A percentile compares a stretch with the other conserved stretches of the same genome.
These are phyloP conservation scores for Suhomyces coccinellae DNA, from an alignment of 1,139 yeast genomes.

Conservation along the genomic window DNA sequence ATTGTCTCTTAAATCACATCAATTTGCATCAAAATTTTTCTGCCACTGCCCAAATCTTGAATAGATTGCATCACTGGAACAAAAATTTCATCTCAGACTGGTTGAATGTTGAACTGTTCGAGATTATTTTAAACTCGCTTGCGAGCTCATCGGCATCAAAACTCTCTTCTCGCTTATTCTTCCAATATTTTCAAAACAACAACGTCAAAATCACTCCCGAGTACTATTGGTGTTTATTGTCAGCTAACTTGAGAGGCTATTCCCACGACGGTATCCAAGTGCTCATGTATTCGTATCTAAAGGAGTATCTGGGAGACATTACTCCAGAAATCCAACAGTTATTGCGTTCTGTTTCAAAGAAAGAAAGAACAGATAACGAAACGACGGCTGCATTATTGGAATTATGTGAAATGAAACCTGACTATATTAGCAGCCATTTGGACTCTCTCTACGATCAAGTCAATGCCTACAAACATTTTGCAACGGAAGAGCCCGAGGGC, in stretches of 20 bases:
- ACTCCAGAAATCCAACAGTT: slow-evolving; percentile 15
- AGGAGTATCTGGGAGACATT: slow-evolving; percentile 18
- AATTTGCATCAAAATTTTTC: slow-evolving; percentile 38
- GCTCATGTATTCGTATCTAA: slow-evolving; percentile 27
- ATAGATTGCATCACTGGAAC: slow-evolving; percentile 22
- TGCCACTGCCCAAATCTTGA: slow-evolving; percentile 29
- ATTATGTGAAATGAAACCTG: slow-evolving; percentile 6
- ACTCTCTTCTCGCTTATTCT: slow-evolving; percentile 27
- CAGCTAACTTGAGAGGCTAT: slow-evolving; percentile 28
- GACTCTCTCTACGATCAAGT: slow-evolving; percentile 18
- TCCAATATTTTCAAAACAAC: slow-evolving; percentile 21
- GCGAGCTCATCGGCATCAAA: slow-evolving; percentile 33
- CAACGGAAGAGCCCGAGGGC: slow-evolving; percentile 2
- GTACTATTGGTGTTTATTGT: slow-evolving; percentile 25
- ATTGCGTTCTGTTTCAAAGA: slow-evolving; percentile 19
- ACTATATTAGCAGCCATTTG: slow-evolving; percentile 1
- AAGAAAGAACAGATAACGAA: slow-evolving; percentile 12
- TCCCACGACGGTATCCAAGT: slow-evolving; percentile 30
- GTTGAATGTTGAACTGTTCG: slow-evolving; percentile 34
- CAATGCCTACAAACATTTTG: slow-evolving; percentile 10
- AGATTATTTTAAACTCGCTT: slow-evolving; percentile 31
- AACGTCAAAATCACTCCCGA: slow-evolving; percentile 15
- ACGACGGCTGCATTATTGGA: slow-evolving; percentile 10
- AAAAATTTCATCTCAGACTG: slow-evolving; percentile 20
- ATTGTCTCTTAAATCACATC: slow-evolving; percentile 41